These are phyloP conservation scores for Hysterangium stoloniferum DNA, from an alignment of 768 basidiomycete genomes.

Conservation along the genomic window DNA sequence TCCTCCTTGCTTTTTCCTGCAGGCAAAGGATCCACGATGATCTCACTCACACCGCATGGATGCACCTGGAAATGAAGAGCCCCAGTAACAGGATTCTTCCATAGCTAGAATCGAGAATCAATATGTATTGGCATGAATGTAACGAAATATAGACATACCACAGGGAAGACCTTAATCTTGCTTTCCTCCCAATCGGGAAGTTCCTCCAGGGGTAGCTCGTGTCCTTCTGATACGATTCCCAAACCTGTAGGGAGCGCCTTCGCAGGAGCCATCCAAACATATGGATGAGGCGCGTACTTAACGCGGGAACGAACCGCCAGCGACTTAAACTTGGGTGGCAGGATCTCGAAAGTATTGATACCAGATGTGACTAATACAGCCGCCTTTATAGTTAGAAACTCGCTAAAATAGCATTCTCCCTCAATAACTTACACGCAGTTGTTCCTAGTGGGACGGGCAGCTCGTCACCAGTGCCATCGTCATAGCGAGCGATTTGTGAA, in stretches of 20 bases:
- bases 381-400: background rate
- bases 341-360: slow-evolving; percentile 74
- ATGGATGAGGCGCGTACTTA: slow-evolving; percentile 78
- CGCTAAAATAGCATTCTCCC: background rate
- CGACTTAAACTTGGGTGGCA: slow-evolving; percentile 66
- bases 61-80: slow-evolving; percentile 86
- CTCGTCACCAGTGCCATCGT: slow-evolving; percentile 84
- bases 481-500: slow-evolving; percentile 62
- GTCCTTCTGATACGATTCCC: slow-evolving; percentile 72
- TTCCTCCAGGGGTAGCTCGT: slow-evolving; percentile 57
- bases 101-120: slow-evolving; percentile 41
- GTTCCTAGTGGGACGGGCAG: slow-evolving; percentile 78
- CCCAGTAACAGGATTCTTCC: slow-evolving; percentile 89
- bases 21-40: slow-evolving; percentile 70
- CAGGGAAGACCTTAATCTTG: slow-evolving; percentile 63
- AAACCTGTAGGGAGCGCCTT: slow-evolving; percentile 70
- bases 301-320: slow-evolving; percentile 71
- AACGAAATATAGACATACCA: slow-evolving; percentile 31
- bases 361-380: slow-evolving; percentile 40
- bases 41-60: slow-evolving; percentile 62
- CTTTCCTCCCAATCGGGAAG: slow-evolving; percentile 79
- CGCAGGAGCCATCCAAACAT: slow-evolving; percentile 84
- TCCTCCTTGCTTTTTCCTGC: slow-evolving; percentile 46
- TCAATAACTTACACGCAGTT: slow-evolving; percentile 60
- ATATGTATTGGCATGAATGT: background rate